A percentile compares a stretch with the other conserved stretches of the same genome.
These are phyloP conservation scores for Ganoderma lingzhi DNA, from an alignment of 1,284 basidiomycete genomes.

Conservation along the genomic window DNA sequence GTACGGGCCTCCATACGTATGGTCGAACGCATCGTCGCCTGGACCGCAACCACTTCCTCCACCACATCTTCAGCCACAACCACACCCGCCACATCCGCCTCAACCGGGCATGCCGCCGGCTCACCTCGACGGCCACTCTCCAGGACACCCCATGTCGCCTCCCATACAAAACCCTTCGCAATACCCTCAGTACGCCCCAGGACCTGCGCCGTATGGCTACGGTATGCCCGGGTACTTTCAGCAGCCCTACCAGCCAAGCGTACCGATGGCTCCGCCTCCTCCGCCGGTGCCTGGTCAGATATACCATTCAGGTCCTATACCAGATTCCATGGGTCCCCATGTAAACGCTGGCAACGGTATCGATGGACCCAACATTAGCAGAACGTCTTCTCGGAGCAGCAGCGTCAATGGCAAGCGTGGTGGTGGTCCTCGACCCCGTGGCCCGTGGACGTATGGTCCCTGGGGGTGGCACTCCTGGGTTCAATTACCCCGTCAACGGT, in stretches of 20 bases:
- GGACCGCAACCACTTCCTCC: conserved; percentile 46
- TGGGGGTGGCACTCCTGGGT: conserved; percentile 57
- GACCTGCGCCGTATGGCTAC: conserved; percentile 51
- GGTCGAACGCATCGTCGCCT: conserved; percentile 43
- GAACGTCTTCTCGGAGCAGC: conserved; percentile 45
- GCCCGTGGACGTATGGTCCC: conserved; percentile 76
- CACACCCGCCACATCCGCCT: conserved; percentile 41
- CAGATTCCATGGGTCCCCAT: conserved; percentile 13
- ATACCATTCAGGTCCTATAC: conserved; percentile 26
- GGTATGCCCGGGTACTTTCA: conserved; percentile 58
- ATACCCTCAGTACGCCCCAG: conserved; percentile 49
- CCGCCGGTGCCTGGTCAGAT: conserved; percentile 39
- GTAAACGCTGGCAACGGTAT: conserved; percentile 23
- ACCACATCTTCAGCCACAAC: conserved; percentile 42
- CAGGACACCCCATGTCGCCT: conserved; percentile 22
- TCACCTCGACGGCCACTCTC: conserved; percentile 27
- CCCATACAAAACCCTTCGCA: conserved; percentile 41
- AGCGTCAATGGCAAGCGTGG: conserved; percentile 44
- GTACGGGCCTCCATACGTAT: conserved; percentile 44
- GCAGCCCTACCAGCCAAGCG: conserved; percentile 34
- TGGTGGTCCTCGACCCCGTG: conserved; percentile 53
- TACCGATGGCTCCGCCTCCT: conserved; percentile 48
- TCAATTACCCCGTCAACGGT: conserved; percentile 47
- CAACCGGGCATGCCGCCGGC: conserved; percentile 34
- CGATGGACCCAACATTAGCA: conserved; percentile 42